Evolutionary conservation across 2,329 filamentous ascomycete species (phyloP), one percentile per base, ranked within the genome.

Genomic region (Fusarium avenaceum): DNA sequence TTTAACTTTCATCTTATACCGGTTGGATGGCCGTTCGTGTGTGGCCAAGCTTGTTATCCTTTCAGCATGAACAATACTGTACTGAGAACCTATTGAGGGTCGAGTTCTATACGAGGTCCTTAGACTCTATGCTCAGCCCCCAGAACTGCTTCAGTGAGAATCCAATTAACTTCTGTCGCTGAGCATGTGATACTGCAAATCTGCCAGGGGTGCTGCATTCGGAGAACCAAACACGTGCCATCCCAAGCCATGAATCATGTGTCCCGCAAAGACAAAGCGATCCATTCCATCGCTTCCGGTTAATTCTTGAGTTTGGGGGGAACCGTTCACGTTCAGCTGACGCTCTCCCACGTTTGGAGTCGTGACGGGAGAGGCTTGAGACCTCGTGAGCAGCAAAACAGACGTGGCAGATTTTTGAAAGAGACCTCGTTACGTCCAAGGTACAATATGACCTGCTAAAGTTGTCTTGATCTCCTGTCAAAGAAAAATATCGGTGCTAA

Each of bases 161-260:
- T 17, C 22, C 14, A 33, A 60, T 52, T 33, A 7, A 20, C 15
- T 32, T 55, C 35, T 38, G 32, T 40, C 20, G 24, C 20, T 28
- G 32, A 47, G 59, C 61, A 64, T 64, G 54, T 68, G 65, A 69
- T 69, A 30, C 28, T 30, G 10, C 11, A 35, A 26, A 39, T 17
- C 32, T 44, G 40, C 22, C 32, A 64, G 54, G 65, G 64, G 48
- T 45, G 47, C 17, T 63, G 50, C 46, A 32, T 47, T 63, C 38
- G 33, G 45, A 45, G 45, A 40, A 33, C 3, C 22, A 56, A 35
- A 60, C 65, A 69, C 65, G 65, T 69, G 65, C 65, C 44, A 45
- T 42, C 39, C 33, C 42, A 46, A 65, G 43, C 49, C 58, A 58
- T 63, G 44, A 61, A 66, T 69, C 65, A 69, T 69, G 65, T 66